Conservation (phyloP, 352 stramenopile species). For the Globisporangium radiosum region DNA sequence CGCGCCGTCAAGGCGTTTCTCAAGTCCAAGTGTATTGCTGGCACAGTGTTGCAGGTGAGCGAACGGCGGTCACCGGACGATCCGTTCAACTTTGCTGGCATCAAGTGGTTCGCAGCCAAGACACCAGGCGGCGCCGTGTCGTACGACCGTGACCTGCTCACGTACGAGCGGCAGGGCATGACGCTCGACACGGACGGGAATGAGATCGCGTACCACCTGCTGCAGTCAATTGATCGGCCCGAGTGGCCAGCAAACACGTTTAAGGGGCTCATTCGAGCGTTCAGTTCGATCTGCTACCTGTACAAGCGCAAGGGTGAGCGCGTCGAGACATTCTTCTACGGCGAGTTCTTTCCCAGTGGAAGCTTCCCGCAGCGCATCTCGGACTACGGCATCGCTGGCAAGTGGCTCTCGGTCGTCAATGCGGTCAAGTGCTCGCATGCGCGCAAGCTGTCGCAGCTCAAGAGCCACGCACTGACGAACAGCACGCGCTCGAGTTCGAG, state of each 20-base stretch:
- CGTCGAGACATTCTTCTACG: slow-evolving; percentile 38
- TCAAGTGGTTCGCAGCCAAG: slow-evolving; percentile 38
- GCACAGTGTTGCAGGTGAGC: slow-evolving; percentile 21
- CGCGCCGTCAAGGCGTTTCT: slow-evolving; percentile 28
- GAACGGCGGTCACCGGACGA: slow-evolving; percentile 21
- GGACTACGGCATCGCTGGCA: slow-evolving; percentile 19
- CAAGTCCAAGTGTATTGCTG: slow-evolving; percentile 27
- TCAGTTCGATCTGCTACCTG: slow-evolving; percentile 32
- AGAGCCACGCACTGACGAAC: background rate
- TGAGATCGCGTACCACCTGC: slow-evolving; percentile 16
- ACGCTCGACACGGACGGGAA: slow-evolving; percentile 9
- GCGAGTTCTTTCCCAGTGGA: slow-evolving; percentile 26
- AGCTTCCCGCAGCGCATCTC: slow-evolving; percentile 10
- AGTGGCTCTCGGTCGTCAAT: slow-evolving; percentile 14
- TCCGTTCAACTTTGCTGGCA: slow-evolving; percentile 38
- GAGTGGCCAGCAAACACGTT: slow-evolving; percentile 18
- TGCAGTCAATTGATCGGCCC: slow-evolving; percentile 16
- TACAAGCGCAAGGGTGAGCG: slow-evolving; percentile 20
- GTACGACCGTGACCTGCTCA: slow-evolving; percentile 26
- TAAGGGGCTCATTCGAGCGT: slow-evolving; percentile 23
- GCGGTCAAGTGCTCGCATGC: slow-evolving; percentile 11
- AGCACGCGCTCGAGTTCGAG: background rate
- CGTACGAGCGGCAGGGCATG: slow-evolving; percentile 13
- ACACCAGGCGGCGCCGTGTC: slow-evolving; percentile 18
- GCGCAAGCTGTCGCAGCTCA: slow-evolving; percentile 6